Percentiles rank a stretch among this genome's conserved stretches.
Conservation (phyloP, 129 eudicot species). For the Mikania micrantha region DNA sequence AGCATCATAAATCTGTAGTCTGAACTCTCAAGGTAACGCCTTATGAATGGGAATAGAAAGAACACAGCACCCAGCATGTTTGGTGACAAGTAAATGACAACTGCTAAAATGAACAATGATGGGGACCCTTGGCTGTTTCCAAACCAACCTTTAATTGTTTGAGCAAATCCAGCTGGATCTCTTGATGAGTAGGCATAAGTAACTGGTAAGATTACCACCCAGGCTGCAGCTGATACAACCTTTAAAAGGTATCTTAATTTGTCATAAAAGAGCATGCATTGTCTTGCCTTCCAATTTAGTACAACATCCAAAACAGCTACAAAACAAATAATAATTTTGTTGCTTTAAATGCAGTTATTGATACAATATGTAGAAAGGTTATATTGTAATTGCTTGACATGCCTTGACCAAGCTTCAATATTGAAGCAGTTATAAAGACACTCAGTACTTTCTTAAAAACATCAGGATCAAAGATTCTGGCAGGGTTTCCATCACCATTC, state of each 20-base stretch:
- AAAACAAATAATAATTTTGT: constrained; percentile 5
- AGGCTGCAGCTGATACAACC: constrained; percentile 71
- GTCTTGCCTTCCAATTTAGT: constrained; percentile 80
- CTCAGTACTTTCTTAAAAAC: constrained; percentile 68
- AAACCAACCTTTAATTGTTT: no score
- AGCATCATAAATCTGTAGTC: constrained; percentile 78
- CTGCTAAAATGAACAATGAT: constrained; percentile 59
- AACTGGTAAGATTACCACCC: constrained; percentile 70
- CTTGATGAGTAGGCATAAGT: constrained; percentile 74
- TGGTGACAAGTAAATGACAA: constrained; percentile 75
- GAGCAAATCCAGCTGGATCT: no score
- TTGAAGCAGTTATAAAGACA: constrained; percentile 78
- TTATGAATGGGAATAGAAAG: constrained; percentile 75
- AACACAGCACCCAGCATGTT: constrained; percentile 74
- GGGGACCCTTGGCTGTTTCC: constrained; percentile 40
- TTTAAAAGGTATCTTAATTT: constrained; percentile 66
- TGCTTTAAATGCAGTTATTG: not conserved
- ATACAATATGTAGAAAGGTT: not conserved
- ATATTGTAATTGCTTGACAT: not conserved
- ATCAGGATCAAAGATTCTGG: constrained; percentile 35
- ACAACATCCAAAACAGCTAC: constrained; percentile 81
- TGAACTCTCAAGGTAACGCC: constrained; percentile 81
- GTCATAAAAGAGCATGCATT: constrained; percentile 67
- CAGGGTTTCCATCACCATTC: constrained; percentile 58
- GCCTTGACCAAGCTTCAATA: constrained; percentile 83